A percentile compares a stretch with the other conserved stretches of the same genome.
Evolutionary conservation across 345 rosid species (phyloP).

Genomic region (Moricandia moricandioides): DNA sequence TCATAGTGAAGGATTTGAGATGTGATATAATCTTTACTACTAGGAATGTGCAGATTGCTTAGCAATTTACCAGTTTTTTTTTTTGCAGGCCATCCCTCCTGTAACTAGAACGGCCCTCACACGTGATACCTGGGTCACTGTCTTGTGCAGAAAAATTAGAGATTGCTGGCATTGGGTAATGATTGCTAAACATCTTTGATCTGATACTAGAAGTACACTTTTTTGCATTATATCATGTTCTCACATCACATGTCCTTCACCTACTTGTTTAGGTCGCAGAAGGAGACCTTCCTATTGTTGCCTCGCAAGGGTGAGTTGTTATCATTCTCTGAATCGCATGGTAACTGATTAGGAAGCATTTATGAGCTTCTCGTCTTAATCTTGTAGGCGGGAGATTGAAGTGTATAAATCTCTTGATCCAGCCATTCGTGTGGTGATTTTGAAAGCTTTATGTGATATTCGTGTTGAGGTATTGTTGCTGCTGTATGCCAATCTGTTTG

Average conservation of each 20-base stretch:
- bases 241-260: constrained; percentile 19
- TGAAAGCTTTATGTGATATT: constrained; percentile 93
- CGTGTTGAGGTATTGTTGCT: constrained; percentile 77
- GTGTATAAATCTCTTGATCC: constrained; percentile 81
- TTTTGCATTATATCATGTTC: background rate
- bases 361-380: constrained; percentile 26
- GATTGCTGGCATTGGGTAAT: constrained; percentile 99
- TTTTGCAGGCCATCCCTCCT: constrained; percentile 76
- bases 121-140: constrained; percentile 92
- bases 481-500: background rate
- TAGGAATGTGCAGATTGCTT: background rate
- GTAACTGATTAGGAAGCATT: background rate
- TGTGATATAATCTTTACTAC: background rate
- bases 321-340: background rate
- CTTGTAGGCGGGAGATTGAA: constrained; percentile 69
- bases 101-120: constrained; percentile 83
- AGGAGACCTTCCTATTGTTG: constrained; percentile 88
- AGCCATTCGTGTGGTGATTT: constrained; percentile 77
- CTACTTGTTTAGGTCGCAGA: constrained; percentile 72
- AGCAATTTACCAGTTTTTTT: too few relatives aligned
- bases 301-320: constrained; percentile 84
- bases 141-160: constrained; percentile 84
- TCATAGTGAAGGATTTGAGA: constrained; percentile 1
- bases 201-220: constrained; percentile 5
- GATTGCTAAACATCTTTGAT: constrained; percentile 25